Evolutionary conservation across 768 basidiomycete genomes (phyloP), one percentile per base, ranked within the genome.

Genomic region (Leccinum longicurvipes): DNA sequence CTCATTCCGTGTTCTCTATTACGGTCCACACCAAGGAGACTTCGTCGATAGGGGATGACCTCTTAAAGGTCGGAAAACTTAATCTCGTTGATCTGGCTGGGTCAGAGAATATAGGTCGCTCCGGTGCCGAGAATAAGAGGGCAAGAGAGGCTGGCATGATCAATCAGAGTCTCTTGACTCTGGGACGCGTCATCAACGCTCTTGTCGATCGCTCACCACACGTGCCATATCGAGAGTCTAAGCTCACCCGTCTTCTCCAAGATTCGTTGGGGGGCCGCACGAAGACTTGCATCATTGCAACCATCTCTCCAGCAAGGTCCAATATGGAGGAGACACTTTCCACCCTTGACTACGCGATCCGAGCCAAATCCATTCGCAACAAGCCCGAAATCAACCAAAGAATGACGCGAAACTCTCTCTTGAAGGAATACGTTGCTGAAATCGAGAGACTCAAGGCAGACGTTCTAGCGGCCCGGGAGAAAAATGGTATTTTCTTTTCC

Each of bases 141-240:
- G 97, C 97, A 12, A 80, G 93, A 60, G 97, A 99, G 68, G 97
- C 97, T 2, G 97, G 97, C 11, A 97, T 95, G 90, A 98, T 99
- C 71, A 99, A 98, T 66, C 93, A 97, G 73, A 95, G 92, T 66
- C 77, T 99, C 48, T 77, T 99, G 2, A 98, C 97, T n/a, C 84
- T 99, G 14, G 97, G 97, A 0, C 78, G 97, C 29, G 97, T 98
- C 34, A 98, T 99, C 63, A 97, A 95, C 60, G 91, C 91, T 10
- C 81, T 99, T 44, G 97, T 98, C 51, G 95, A 98, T 63, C 88
- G 84, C 62, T 86, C 91, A 0, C 79, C 85, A 28, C 97, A 98
- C 68, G 88, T 98, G 45, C 97, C 97, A 7, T 99, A 98, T 70
- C 84, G 93, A 25, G 97, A 99, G 73, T 98, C 96, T 3, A 98